Evolutionary conservation across 1,139 yeast species (phyloP).

Genomic region (Taphrina deformans): DNA sequence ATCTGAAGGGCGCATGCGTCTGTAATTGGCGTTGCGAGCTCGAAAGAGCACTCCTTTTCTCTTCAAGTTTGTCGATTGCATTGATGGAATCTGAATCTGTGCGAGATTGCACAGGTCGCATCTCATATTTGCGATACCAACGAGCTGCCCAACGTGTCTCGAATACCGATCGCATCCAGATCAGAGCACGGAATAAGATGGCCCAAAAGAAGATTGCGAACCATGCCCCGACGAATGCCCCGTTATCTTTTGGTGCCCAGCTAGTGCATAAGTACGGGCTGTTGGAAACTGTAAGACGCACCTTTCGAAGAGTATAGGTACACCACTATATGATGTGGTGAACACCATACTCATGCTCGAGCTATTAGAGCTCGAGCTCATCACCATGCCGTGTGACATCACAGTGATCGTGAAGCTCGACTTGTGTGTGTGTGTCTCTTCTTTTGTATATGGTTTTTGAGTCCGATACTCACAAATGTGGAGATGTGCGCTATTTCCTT

Average conservation of each 20-base stretch:
- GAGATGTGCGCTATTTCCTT: not conserved
- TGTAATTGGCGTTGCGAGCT: not conserved
- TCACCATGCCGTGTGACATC: not conserved
- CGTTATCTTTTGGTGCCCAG: slow-evolving; percentile 5
- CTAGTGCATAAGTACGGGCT: not conserved
- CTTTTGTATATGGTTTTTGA: not conserved
- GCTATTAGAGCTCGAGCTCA: not conserved
- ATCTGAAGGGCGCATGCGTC: not conserved
- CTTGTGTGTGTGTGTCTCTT: too few relatives aligned
- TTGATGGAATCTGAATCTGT: not conserved
- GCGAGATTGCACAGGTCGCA: not conserved
- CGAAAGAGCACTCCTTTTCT: not conserved
- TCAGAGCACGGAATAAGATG: not conserved
- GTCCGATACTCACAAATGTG: not conserved
- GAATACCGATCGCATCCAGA: slow-evolving; percentile 6
- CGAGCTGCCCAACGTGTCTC: slow-evolving; percentile 13
- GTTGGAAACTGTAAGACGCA: not conserved
- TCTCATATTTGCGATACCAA: not conserved
- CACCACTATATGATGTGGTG: not conserved
- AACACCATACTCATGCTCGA: slow-evolving; percentile 13
- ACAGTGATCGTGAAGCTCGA: not conserved
- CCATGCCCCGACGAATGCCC: slow-evolving; percentile 11
- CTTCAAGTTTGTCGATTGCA: not conserved
- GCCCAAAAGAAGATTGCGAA: slow-evolving; percentile 18
- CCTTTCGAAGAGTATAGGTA: slow-evolving; percentile 7